phyloP scores from a whole-genome alignment of 169 alveolate species.

The Eimeria maxima region DNA sequence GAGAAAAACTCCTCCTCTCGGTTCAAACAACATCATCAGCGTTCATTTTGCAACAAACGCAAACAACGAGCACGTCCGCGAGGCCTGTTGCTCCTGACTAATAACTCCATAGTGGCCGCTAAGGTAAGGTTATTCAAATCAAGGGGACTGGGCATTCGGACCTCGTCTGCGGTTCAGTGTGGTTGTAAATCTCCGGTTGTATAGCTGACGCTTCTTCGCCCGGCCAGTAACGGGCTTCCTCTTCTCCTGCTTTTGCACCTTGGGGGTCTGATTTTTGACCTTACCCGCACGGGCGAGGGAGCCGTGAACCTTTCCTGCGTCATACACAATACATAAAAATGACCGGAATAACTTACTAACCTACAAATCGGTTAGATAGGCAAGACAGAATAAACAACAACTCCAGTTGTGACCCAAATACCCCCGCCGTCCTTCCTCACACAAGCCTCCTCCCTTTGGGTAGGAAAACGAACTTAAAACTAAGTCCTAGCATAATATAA shows the following conservation, averaged over 20 bases:
- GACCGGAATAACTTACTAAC: not conserved
- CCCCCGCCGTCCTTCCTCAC: not conserved
- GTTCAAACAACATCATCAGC: not conserved
- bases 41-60: not conserved
- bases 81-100: not conserved
- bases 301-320: slow-evolving; percentile 96
- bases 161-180: slow-evolving; percentile 91
- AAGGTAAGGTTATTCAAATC: not conserved
- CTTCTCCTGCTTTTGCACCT: slow-evolving; percentile 98
- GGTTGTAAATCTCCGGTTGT: slow-evolving; percentile 97
- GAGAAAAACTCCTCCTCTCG: not conserved
- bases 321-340: not conserved
- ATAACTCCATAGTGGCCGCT: not conserved
- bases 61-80: not conserved
- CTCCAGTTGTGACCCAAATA: no score
- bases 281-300: slow-evolving; percentile 99
- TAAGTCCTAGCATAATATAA: no score
- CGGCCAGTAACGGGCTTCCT: slow-evolving; percentile 98
- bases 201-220: slow-evolving; percentile 98
- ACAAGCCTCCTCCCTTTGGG: not conserved
- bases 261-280: slow-evolving; percentile 99
- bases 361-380: not conserved
- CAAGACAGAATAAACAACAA: no score
- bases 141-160: slow-evolving; percentile 89
- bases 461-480: not conserved